Evolutionary conservation across 768 basidiomycete species (phyloP), one percentile per base, ranked within the genome.

Genomic region (Flagelloscypha sp.): DNA sequence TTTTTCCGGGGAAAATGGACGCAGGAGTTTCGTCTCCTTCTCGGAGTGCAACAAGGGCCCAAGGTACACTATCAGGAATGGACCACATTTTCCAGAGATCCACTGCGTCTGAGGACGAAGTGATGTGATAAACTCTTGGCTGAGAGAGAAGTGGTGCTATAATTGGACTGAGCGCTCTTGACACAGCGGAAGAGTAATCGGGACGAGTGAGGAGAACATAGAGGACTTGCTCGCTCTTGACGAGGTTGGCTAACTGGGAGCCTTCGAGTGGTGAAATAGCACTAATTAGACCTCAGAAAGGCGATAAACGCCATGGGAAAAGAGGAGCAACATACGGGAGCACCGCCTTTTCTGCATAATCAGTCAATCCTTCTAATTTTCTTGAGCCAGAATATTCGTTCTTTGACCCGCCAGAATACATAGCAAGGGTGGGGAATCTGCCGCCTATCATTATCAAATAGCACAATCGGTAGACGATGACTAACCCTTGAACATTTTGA

Each of bases 341-440:
- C 20, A 73, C 66, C 0, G 87, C 84, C 53, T 81, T 86, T 46
- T 79, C 72, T 0, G 81, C 76, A 54, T 90, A 99, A 0, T 65
- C 59, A 43, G 72, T 67, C 46, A 99, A 61, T 27, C 78, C 72
- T 3, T 80, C 76, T 1, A 94, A 54, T 35, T 74, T 79, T 27
- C 94, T 58, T 1, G 75, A 73, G 17, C 84, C 82, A 1, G 59
- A 70, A 48, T 94, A 94, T 41, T 94, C 90, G 1, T 76, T 74
- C 52, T 65, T 73, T 2, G 63, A 58, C 2, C 68, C 78, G 6
- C 72, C 68, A 9, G 69, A 68, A 18, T 74, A 85, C 65, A 83
- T 83, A 27, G 76, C 58, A 27, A 98, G 61, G 32, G 82, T 86
- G 1, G 94, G 94, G 56, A 86, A 99, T n/a, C n/a, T n/a, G n/a